Evolutionary conservation across 805 yeast species (phyloP).

Genomic region (Candida koratica): DNA sequence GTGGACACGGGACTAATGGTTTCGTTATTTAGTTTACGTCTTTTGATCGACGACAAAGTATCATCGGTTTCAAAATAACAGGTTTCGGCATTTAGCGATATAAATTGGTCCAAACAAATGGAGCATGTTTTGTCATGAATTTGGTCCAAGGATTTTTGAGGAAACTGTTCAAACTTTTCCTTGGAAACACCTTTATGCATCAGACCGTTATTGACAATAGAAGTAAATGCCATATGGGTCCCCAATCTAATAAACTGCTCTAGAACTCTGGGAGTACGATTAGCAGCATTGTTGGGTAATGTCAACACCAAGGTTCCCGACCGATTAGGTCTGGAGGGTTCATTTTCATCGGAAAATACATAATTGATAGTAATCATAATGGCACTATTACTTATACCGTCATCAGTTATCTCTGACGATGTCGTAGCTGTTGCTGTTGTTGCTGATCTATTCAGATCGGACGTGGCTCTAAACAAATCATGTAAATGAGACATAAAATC

Average conservation of each 20-base stretch:
- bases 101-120: slow-evolving; percentile 55
- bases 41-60: slow-evolving; percentile 17
- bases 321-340: slow-evolving; percentile 37
- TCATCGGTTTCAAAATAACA: slow-evolving; percentile 11
- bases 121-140: slow-evolving; percentile 44
- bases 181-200: slow-evolving; percentile 51
- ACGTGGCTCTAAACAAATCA: slow-evolving; percentile 4
- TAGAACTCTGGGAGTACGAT: slow-evolving; percentile 56
- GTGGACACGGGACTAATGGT: slow-evolving; percentile 2
- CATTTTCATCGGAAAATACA: slow-evolving; percentile 38
- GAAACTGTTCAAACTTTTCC: slow-evolving; percentile 50
- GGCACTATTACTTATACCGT: slow-evolving; percentile 20
- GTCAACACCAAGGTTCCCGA: slow-evolving; percentile 60
- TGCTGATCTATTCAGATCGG: slow-evolving; percentile 1
- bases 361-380: slow-evolving; percentile 43
- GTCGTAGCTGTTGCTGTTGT: slow-evolving; percentile 5
- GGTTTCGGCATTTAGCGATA: slow-evolving; percentile 27
- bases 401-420: no score
- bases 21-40: slow-evolving; percentile 20
- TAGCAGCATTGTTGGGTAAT: slow-evolving; percentile 61
- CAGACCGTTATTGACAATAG: slow-evolving; percentile 50
- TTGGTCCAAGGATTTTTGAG: slow-evolving; percentile 19
- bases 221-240: slow-evolving; percentile 64
- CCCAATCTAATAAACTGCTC: slow-evolving; percentile 63
- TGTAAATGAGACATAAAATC: slow-evolving; percentile 5